Conservation (phyloP, 2,329 filamentous ascomycete species). For the Penicillium janthinellum region DNA sequence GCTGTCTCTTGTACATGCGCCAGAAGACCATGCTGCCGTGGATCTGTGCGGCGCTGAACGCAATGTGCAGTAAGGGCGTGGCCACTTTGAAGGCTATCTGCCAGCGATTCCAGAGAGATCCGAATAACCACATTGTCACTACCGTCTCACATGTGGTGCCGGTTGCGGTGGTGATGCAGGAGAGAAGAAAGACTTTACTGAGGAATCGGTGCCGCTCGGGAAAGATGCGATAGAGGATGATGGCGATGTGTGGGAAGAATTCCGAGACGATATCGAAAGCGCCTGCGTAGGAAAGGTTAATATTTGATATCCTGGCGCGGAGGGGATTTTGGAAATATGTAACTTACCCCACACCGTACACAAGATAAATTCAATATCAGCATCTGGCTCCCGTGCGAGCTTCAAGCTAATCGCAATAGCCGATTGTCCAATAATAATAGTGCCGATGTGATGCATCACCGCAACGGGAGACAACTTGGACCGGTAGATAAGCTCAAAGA, state of each 20-base stretch:
- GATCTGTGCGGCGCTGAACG: conserved; percentile 48
- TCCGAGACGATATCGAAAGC: conserved; percentile 52
- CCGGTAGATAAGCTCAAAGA: conserved; percentile 50
- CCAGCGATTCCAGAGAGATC: conserved; percentile 47
- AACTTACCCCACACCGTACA: conserved; percentile 45
- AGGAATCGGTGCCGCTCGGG: conserved; percentile 44
- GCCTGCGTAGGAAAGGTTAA: conserved; percentile 29
- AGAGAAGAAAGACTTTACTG: conserved; percentile 40
- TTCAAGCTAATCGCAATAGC: conserved; percentile 45
- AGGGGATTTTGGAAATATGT: background rate
- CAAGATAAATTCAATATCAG: conserved; percentile 41
- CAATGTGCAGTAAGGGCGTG: conserved; percentile 47
- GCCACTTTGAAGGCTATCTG: conserved; percentile 47
- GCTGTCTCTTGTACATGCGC: conserved; percentile 38
- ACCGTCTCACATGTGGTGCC: conserved; percentile 48
- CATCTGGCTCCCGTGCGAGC: conserved; percentile 32
- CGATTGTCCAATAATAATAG: conserved; percentile 46
- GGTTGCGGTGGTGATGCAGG: conserved; percentile 40
- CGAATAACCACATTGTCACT: conserved; percentile 50
- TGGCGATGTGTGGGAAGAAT: conserved; percentile 50
- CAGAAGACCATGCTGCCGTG: conserved; percentile 48
- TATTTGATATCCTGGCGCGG: background rate
- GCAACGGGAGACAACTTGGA: conserved; percentile 45
- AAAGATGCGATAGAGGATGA: conserved; percentile 49
- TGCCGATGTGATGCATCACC: conserved; percentile 46